A percentile compares a stretch with the other conserved stretches of the same genome.
These are phyloP conservation scores for Rhizomucor pusillus DNA, from an alignment of 371 early-diverging fungal species.

Conservation along the genomic window DNA sequence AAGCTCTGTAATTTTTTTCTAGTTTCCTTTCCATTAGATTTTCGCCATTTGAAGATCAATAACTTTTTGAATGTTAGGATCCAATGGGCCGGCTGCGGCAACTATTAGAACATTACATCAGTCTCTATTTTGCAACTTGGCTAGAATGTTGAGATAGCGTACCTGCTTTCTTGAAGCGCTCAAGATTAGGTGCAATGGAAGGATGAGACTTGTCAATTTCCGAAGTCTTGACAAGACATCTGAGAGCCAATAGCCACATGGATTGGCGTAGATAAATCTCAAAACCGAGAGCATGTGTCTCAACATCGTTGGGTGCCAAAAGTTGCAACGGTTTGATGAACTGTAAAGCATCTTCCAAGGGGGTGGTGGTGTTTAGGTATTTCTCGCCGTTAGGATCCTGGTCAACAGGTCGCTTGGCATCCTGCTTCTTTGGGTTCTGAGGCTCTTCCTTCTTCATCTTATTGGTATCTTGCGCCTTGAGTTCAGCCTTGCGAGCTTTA, in stretches of 20 bases:
- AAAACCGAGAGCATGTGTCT: slow-evolving; percentile 69
- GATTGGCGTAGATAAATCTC: slow-evolving; percentile 80
- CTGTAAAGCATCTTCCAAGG: slow-evolving; percentile 73
- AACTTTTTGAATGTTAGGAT: slow-evolving; percentile 12
- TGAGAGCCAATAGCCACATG: slow-evolving; percentile 74
- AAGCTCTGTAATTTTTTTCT: background rate
- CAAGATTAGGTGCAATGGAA: slow-evolving; percentile 47
- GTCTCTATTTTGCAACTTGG: background rate
- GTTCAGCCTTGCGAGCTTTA: slow-evolving; percentile 53
- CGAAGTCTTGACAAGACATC: slow-evolving; percentile 58
- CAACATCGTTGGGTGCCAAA: slow-evolving; percentile 49
- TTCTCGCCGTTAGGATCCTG: slow-evolving; percentile 68
- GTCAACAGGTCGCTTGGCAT: slow-evolving; percentile 51
- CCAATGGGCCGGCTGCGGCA: slow-evolving; percentile 11
- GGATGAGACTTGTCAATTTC: slow-evolving; percentile 52
- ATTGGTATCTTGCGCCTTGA: slow-evolving; percentile 44
- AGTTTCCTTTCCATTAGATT: slow-evolving; percentile 2
- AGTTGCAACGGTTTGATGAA: slow-evolving; percentile 73
- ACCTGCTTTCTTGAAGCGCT: slow-evolving; percentile 54
- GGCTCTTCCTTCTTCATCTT: slow-evolving; percentile 31
- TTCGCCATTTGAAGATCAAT: slow-evolving; percentile 14
- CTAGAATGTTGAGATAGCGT: slow-evolving; percentile 5
- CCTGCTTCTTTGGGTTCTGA: slow-evolving; percentile 41
- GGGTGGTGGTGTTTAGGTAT: slow-evolving; percentile 59
- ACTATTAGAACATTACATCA: slow-evolving; percentile 7